Evolutionary conservation across 2,329 filamentous ascomycete genomes (phyloP).

Genomic region (Xylariales sp.): DNA sequence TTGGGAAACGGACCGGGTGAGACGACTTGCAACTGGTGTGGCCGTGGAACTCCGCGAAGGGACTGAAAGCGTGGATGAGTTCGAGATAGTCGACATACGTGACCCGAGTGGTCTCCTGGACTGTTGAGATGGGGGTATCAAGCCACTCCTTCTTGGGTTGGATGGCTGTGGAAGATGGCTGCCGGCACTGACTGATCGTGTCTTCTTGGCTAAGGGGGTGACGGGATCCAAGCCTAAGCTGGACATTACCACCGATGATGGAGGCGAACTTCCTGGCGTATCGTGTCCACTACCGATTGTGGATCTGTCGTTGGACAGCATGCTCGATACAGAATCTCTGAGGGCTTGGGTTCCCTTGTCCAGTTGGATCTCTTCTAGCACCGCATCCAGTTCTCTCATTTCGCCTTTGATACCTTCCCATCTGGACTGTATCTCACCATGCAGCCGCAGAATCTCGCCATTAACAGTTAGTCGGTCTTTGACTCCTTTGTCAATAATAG

Average conservation of each 20-base stretch:
- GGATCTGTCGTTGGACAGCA: slow-evolving; percentile 78
- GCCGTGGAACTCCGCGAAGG: slow-evolving; percentile 39
- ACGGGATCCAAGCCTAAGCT: slow-evolving; percentile 44
- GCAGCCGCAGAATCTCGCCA: slow-evolving; percentile 83
- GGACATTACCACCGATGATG: slow-evolving; percentile 59
- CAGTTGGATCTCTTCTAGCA: slow-evolving; percentile 67
- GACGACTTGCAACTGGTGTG: slow-evolving; percentile 41
- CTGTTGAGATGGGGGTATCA: slow-evolving; percentile 34
- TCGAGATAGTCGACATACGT: slow-evolving; percentile 40
- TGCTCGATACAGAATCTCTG: slow-evolving; percentile 88
- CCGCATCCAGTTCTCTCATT: slow-evolving; percentile 71
- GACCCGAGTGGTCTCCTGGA: slow-evolving; percentile 37
- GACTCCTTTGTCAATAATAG: slow-evolving; percentile 94
- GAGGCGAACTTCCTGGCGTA: slow-evolving; percentile 64
- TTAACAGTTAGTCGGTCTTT: slow-evolving; percentile 94
- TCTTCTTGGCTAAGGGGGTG: slow-evolving; percentile 41
- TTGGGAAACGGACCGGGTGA: slow-evolving; percentile 41
- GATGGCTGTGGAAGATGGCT: slow-evolving; percentile 41
- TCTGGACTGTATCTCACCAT: slow-evolving; percentile 79
- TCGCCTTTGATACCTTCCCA: slow-evolving; percentile 73
- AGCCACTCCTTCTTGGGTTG: slow-evolving; percentile 35
- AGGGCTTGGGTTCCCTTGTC: slow-evolving; percentile 68
- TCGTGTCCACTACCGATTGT: slow-evolving; percentile 65
- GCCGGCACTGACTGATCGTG: slow-evolving; percentile 42
- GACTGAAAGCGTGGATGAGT: slow-evolving; percentile 24